phyloP scores from a whole-genome alignment of 139 green algal species.

The Limnomonas spitsbergensis region DNA sequence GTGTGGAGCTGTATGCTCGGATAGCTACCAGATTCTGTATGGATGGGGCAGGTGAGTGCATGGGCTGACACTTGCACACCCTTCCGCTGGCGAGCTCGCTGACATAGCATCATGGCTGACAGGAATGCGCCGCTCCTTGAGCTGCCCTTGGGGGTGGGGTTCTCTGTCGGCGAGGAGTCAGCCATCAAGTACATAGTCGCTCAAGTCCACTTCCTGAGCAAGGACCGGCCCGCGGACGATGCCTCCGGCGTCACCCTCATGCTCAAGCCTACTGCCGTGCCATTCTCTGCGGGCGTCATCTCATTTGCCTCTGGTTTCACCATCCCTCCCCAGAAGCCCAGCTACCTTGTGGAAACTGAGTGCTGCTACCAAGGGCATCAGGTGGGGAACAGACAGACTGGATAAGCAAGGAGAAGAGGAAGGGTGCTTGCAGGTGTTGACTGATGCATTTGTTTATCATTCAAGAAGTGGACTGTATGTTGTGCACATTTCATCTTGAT shows the following conservation, averaged over 20 bases:
- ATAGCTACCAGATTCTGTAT: constrained; percentile 46
- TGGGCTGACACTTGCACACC: no score
- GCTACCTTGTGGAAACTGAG: constrained; percentile 56
- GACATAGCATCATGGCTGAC: no score
- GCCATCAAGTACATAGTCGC: constrained; percentile 61
- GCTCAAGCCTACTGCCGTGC: constrained; percentile 45
- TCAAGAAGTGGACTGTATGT: no score
- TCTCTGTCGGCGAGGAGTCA: constrained; percentile 55
- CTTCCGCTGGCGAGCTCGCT: no score
- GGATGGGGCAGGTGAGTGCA: constrained; percentile 72
- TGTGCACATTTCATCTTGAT: no score
- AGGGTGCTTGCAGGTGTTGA: no score
- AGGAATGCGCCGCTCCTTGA: constrained; percentile 64
- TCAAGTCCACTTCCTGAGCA: constrained; percentile 73
- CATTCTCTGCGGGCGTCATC: constrained; percentile 64
- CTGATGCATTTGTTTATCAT: no score
- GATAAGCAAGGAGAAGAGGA: no score
- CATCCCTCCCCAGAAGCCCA: constrained; percentile 53
- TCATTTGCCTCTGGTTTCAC: constrained; percentile 63
- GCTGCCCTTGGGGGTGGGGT: constrained; percentile 68
- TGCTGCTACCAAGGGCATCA: constrained; percentile 71
- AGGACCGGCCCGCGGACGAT: constrained; percentile 50
- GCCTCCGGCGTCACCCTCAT: constrained; percentile 60
- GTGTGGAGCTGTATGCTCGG: neutral
- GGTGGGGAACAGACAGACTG: no score